Conservation (phyloP, 345 rosid species). For the Clarkia xantiana region DNA sequence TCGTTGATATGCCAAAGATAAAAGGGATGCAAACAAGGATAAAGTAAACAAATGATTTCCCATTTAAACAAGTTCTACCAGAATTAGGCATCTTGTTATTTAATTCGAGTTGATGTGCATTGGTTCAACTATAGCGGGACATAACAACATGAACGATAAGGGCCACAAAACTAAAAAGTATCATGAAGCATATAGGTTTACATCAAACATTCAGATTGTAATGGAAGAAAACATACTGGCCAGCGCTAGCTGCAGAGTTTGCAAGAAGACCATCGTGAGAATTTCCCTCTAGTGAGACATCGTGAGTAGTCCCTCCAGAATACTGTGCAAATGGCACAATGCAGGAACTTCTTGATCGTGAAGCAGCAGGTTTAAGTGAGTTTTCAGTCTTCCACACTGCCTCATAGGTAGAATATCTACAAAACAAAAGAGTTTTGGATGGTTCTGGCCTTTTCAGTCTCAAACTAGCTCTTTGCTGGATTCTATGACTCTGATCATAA, state of each 20-base stretch:
- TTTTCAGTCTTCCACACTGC: conserved; percentile 17
- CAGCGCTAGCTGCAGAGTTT: conserved; percentile 14
- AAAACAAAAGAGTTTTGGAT: conserved; percentile 20
- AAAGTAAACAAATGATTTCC: too few relatives aligned
- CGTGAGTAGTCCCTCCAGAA: conserved; percentile 45
- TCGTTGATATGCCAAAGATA: too few relatives aligned
- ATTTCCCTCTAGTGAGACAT: conserved; percentile 40
- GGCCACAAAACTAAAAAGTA: too few relatives aligned
- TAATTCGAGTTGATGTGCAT: too few relatives aligned
- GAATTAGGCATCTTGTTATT: too few relatives aligned
- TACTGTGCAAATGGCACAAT: conserved; percentile 24
- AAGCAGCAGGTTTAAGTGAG: conserved; percentile 15
- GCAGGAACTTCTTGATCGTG: conserved; percentile 22
- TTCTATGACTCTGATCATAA: conserved; percentile 22
- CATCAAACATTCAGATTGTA: background rate
- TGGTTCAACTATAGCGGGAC: too few relatives aligned
- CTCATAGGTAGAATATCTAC: conserved; percentile 23
- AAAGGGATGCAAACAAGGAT: too few relatives aligned
- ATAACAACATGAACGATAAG: too few relatives aligned
- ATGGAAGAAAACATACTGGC: conserved; percentile 30
- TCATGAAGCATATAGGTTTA: too few relatives aligned
- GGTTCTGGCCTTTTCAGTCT: conserved; percentile 28
- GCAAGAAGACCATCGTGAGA: conserved; percentile 31
- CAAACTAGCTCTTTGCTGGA: conserved; percentile 32
- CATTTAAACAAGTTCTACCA: too few relatives aligned